Evolutionary conservation across 805 yeast genomes (phyloP).

Genomic region (Pichia rugopelliculosa): DNA sequence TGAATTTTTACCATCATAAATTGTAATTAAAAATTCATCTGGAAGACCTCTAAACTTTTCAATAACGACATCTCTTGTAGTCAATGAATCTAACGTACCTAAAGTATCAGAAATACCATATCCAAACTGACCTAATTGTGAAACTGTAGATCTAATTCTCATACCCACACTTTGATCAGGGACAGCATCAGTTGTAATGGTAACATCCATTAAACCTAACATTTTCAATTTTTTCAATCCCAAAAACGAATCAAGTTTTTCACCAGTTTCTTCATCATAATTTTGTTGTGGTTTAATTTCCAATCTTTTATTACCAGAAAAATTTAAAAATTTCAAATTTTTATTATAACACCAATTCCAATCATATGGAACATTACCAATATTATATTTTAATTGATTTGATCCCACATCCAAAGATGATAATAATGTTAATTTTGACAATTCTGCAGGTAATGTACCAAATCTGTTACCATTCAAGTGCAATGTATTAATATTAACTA

Average conservation of each 20-base stretch:
- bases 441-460: constrained; percentile 81
- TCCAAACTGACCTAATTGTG: constrained; percentile 64
- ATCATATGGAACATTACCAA: constrained; percentile 90
- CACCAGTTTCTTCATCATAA: constrained; percentile 43
- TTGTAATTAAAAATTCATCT: constrained; percentile 71
- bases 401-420: constrained; percentile 84
- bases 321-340: constrained; percentile 69
- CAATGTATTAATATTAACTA: constrained; percentile 51
- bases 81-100: constrained; percentile 57
- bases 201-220: constrained; percentile 90
- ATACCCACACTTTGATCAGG: constrained; percentile 82
- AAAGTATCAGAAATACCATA: constrained; percentile 90
- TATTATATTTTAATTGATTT: constrained; percentile 82
- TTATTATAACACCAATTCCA: constrained; percentile 95
- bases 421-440: constrained; percentile 58
- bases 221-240: constrained; percentile 60
- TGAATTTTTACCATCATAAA: constrained; percentile 78
- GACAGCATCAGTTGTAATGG: constrained; percentile 77
- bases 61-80: constrained; percentile 76
- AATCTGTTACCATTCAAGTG: constrained; percentile 79
- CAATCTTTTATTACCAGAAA: constrained; percentile 86
- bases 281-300: constrained; percentile 69
- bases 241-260: constrained; percentile 60
- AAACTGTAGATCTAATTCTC: constrained; percentile 86
- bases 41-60: constrained; percentile 83